Percentiles rank a stretch among this genome's conserved stretches.
Evolutionary conservation across 2,329 filamentous ascomycete genomes (phyloP).

Genomic region (Fusarium continuum): DNA sequence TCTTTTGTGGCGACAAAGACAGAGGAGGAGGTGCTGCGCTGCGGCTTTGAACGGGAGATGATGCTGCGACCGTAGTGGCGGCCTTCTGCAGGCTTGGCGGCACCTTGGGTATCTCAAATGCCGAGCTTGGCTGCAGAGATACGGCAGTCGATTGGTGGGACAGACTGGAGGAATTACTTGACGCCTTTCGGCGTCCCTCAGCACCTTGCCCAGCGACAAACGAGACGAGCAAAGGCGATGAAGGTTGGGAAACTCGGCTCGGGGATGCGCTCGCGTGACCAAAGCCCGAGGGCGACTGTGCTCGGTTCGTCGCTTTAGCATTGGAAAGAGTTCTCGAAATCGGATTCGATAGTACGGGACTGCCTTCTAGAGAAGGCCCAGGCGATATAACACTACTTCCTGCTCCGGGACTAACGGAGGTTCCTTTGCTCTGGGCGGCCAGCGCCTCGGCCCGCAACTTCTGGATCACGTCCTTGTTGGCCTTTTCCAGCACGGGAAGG

Average conservation of each 20-base stretch:
- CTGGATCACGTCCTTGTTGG: slow-evolving; percentile 98
- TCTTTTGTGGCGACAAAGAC: slow-evolving; percentile 71
- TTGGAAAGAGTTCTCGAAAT: slow-evolving; percentile 85
- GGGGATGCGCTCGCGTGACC: slow-evolving; percentile 87
- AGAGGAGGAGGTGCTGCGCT: slow-evolving; percentile 59
- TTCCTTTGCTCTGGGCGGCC: slow-evolving; percentile 68
- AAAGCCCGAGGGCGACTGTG: slow-evolving; percentile 84
- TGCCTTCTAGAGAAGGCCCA: slow-evolving; percentile 80
- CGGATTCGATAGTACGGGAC: slow-evolving; percentile 81
- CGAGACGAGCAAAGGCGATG: slow-evolving; percentile 85
- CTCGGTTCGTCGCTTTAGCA: slow-evolving; percentile 79
- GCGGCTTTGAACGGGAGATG: slow-evolving; percentile 68
- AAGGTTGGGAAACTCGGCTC: slow-evolving; percentile 77
- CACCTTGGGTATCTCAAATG: slow-evolving; percentile 76
- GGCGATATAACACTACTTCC: slow-evolving; percentile 62
- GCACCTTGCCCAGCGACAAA: slow-evolving; percentile 87
- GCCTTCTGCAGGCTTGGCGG: slow-evolving; percentile 69
- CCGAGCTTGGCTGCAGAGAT: slow-evolving; percentile 74
- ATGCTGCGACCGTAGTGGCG: slow-evolving; percentile 62
- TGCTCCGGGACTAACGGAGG: slow-evolving; percentile 56
- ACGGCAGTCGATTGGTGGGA: slow-evolving; percentile 74
- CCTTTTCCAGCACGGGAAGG: slow-evolving; percentile 92
- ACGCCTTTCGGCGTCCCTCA: slow-evolving; percentile 86
- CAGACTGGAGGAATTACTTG: slow-evolving; percentile 84
- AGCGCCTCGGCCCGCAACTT: slow-evolving; percentile 93